phyloP scores from a whole-genome alignment of 345 rosid genomes.

The Cardamine resedifolia region DNA sequence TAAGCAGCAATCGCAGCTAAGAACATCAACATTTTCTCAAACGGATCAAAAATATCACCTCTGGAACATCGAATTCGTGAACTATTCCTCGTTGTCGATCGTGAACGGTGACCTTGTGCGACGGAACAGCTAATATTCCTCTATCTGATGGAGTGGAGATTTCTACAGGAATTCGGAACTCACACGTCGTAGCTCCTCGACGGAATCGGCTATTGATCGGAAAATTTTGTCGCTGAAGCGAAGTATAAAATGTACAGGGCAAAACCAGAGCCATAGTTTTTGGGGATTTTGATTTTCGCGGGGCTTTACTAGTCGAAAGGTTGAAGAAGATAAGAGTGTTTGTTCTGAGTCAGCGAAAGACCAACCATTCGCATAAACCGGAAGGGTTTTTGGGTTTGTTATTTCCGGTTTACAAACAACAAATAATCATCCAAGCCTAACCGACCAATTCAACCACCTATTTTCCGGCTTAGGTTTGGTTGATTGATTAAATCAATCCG shows the following conservation, averaged over 20 bases:
- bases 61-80: slow-evolving; percentile 85
- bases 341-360: neutral
- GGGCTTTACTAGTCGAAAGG: slow-evolving; percentile 29
- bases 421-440: neutral
- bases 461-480: neutral
- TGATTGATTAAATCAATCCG: too few relatives aligned
- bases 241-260: slow-evolving; percentile 39
- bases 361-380: slow-evolving; percentile 23
- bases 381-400: neutral
- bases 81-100: slow-evolving; percentile 80
- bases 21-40: neutral
- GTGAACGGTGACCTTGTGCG: slow-evolving; percentile 82
- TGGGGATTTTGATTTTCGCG: slow-evolving; percentile 31
- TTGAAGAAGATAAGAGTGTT: slow-evolving; percentile 29
- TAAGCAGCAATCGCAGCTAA: neutral
- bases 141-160: slow-evolving; percentile 35
- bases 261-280: slow-evolving; percentile 51
- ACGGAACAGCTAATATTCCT: slow-evolving; percentile 46
- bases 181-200: slow-evolving; percentile 41
- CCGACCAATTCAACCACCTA: neutral
- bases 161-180: slow-evolving; percentile 51
- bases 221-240: slow-evolving; percentile 26
- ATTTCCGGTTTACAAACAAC: neutral
- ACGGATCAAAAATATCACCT: slow-evolving; percentile 45
- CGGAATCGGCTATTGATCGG: slow-evolving; percentile 31